A percentile compares a stretch with the other conserved stretches of the same genome.
Conservation (phyloP, 306 rosid genomes). For the Sicyos baderoa region DNA sequence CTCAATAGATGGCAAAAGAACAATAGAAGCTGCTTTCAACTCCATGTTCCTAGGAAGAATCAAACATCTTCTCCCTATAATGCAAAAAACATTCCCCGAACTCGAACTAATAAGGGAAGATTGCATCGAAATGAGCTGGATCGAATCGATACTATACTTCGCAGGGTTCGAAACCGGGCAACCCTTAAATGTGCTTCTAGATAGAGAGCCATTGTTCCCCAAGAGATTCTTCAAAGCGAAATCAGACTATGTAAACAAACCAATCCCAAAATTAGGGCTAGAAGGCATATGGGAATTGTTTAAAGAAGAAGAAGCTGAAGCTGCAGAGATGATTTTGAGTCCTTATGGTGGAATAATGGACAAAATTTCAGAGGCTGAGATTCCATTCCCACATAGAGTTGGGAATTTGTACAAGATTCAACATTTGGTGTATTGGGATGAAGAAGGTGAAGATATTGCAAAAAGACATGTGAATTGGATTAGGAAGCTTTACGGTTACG, state of each 20-base stretch:
- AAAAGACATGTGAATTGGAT: neutral
- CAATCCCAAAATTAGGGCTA: slow-evolving; percentile 15
- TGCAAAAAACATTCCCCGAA: slow-evolving; percentile 20
- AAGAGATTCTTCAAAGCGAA: slow-evolving; percentile 20
- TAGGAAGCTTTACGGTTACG: neutral
- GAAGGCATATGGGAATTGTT: slow-evolving; percentile 19
- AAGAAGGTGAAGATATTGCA: slow-evolving; percentile 4
- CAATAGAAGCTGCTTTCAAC: neutral
- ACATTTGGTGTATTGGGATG: slow-evolving; percentile 9
- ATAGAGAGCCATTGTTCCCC: slow-evolving; percentile 15
- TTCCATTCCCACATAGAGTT: slow-evolving; percentile 21
- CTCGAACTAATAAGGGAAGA: slow-evolving; percentile 9
- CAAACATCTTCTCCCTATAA: slow-evolving; percentile 17
- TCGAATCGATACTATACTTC: slow-evolving; percentile 19
- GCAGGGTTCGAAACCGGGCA: neutral
- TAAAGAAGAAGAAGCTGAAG: neutral
- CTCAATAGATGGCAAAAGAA: neutral
- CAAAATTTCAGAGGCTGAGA: neutral
- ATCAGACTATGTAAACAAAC: slow-evolving; percentile 27
- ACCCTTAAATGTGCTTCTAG: slow-evolving; percentile 22
- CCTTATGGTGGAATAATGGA: slow-evolving; percentile 21
- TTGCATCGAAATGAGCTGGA: slow-evolving; percentile 26
- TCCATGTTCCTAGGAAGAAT: slow-evolving; percentile 22
- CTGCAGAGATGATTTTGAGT: neutral
- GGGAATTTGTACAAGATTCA: slow-evolving; percentile 11